These are phyloP conservation scores for Apiospora hydei DNA, from an alignment of 2,329 filamentous ascomycete species.

Conservation along the genomic window DNA sequence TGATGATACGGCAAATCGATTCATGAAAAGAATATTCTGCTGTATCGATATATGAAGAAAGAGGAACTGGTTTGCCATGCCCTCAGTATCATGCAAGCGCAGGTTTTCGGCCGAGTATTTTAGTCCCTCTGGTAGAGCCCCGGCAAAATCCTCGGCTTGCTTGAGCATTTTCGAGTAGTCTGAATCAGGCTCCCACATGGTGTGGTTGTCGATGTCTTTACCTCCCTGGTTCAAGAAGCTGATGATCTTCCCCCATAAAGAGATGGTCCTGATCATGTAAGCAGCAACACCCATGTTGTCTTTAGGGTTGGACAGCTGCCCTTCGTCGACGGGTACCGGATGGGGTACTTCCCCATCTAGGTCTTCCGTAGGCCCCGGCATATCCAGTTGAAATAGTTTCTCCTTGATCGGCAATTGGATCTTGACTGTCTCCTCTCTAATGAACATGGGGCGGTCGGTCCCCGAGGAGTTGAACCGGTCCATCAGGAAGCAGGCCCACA, in stretches of 20 bases:
- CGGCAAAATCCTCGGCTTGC: constrained; percentile 74
- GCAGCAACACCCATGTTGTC: constrained; percentile 95
- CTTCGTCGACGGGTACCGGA: constrained; percentile 67
- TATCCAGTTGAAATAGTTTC: constrained; percentile 87
- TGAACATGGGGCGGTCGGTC: constrained; percentile 89
- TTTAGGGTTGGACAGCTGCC: constrained; percentile 69
- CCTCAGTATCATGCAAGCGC: constrained; percentile 82
- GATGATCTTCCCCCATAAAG: constrained; percentile 89
- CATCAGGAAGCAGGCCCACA: constrained; percentile 99
- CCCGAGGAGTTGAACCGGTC: constrained; percentile 97
- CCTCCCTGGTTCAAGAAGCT: constrained; percentile 91
- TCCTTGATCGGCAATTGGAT: constrained; percentile 93
- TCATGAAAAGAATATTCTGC: constrained; percentile 89
- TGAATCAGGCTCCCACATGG: constrained; percentile 86
- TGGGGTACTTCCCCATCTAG: constrained; percentile 75
- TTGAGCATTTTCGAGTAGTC: constrained; percentile 74
- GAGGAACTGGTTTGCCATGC: constrained; percentile 88
- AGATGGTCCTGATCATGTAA: constrained; percentile 84
- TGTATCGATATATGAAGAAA: constrained; percentile 91
- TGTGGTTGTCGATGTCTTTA: constrained; percentile 76
- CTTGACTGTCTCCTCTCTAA: constrained; percentile 86
- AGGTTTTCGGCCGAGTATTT: constrained; percentile 83
- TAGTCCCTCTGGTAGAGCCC: constrained; percentile 73
- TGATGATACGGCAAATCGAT: constrained; percentile 82
- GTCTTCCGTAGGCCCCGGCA: constrained; percentile 85